Evolutionary conservation across 371 early-diverging fungal genomes (phyloP), one percentile per base, ranked within the genome.

Genomic region (Lichtheimia hyalospora): DNA sequence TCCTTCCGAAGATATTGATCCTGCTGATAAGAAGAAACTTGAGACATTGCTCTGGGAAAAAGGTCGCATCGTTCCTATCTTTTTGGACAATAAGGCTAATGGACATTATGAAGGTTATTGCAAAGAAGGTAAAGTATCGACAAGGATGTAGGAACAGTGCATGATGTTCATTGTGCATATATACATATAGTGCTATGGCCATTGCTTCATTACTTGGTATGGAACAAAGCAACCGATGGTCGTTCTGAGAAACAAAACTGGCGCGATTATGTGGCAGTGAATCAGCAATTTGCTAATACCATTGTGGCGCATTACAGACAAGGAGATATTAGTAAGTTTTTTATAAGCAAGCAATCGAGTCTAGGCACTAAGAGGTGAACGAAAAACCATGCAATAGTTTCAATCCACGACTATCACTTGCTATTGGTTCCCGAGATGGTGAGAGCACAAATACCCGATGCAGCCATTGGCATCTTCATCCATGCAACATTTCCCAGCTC

Each of bases 391-490:
- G n/a, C 16, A n/a, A 52, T 81, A 83, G 89, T 99, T 49, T 99
- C 97, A 96, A 89, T 99, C 59, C 97, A 99, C 68, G 99, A 99
- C 81, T 99, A 99, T 71, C 99, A 99, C 75, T 72, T 98, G 46
- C 84, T 97, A 74, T 74, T 96, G 44, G 85, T 98, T 6, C 99
- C 99, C 5, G 77, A 85, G 57, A 84, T 98, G 82, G 68, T 99
- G 18, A 87, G 96, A 40, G 72, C 85, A 62, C 73, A 70, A 25
- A 68, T 96, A 18, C 96, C 95, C 0, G 68, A 83, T 23, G 91
- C 95, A 3, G 84, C 86, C 44, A 91, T 99, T 61, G 97, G 97
- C 16, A 89, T 98, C 69, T 99, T 99, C 74, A 77, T 98, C 50
- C 99, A 99, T 82, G 94, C 96, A 0, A 96, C 98, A 6, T 98